Base-by-base conservation (phyloP, 306 rosid genomes). In the Cucumis hystrix region DNA sequence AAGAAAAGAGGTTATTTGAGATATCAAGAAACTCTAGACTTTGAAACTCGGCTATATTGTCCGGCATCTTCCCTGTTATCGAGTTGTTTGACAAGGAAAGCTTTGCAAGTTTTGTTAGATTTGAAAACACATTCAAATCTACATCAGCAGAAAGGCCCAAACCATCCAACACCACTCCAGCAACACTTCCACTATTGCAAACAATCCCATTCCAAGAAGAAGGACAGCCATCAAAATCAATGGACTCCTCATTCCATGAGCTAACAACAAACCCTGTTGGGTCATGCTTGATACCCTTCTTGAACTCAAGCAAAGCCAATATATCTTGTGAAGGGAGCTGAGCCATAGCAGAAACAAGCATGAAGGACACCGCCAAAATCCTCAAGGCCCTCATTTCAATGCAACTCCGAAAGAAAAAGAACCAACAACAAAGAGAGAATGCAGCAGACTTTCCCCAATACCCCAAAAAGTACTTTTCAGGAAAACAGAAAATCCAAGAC, bases 271-370 rank as follows among this genome's bases (percentile, higher is more conserved):
- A 91, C 28, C 97, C 94, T 43, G 91, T 88, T 45, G 99, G 99
- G 80, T 96, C 99, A 84, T 91, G 97, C 90, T 92, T 96, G 81
- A 96, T 80, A 59, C 91, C 86, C 89, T 89, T 96, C 91, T 91
- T 92, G 82, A 96, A 96, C 77, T 88, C 97, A 37, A 96, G 86
- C 84, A 96, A 81, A 59, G 98, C 89, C 84, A 96, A 79, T 78
- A 96, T 96, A 82, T 96, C 99, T 83, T 92, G 98, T 7, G 99
- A 96, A 84, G 98, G 98, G 77, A 96, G 98, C 87, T 96, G 99
- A 35, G 89, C 96, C 89, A 81, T 73, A 71, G 86, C 92, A 7
- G 92, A 86, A 58, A 89, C 77, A 78, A 83, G 85, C 78, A 84
- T 88, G 23, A 92, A 80, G 78, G 82, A 91, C 60, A 90, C 79